These are phyloP conservation scores for Xerocomellus chrysenteron DNA, from an alignment of 768 basidiomycete species.

Conservation along the genomic window DNA sequence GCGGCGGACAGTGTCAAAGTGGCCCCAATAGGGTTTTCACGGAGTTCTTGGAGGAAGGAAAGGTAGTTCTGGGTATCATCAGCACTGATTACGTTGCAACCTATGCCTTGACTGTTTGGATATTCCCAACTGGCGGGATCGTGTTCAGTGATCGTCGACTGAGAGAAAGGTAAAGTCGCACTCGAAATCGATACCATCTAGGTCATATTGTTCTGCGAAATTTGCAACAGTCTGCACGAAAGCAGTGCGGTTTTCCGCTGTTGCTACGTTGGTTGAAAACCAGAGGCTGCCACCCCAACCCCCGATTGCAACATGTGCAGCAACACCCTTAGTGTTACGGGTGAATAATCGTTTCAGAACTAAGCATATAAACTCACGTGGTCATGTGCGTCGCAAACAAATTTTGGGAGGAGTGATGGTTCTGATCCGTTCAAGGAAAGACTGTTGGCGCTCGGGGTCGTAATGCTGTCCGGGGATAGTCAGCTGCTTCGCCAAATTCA, in stretches of 20 bases:
- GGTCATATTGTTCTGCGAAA: conserved; percentile 47
- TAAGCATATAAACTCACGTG: conserved; percentile 26
- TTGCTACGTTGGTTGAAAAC: conserved; percentile 62
- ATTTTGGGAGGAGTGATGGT: conserved; percentile 46
- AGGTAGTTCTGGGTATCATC: conserved; percentile 79
- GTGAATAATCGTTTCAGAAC: background rate
- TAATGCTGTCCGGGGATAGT: conserved; percentile 23
- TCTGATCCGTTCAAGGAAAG: conserved; percentile 44
- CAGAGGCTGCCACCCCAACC: conserved; percentile 67
- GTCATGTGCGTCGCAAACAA: conserved; percentile 47
- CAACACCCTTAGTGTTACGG: conserved; percentile 43
- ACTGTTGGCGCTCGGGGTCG: conserved; percentile 32
- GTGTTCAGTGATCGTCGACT: background rate
- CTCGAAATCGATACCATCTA: conserved; percentile 54
- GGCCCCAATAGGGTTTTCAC: conserved; percentile 46
- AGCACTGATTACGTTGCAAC: conserved; percentile 58
- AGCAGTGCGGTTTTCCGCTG: conserved; percentile 52
- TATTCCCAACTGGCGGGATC: conserved; percentile 78
- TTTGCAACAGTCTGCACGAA: conserved; percentile 61
- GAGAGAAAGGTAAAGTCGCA: conserved; percentile 4
- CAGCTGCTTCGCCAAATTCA: background rate
- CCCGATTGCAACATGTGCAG: conserved; percentile 60
- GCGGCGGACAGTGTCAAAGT: conserved; percentile 70
- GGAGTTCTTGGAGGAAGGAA: conserved; percentile 68
- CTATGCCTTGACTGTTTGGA: conserved; percentile 63